A percentile compares a stretch with the other conserved stretches of the same genome.
These are phyloP conservation scores for Solanum raphanifolium DNA, from an alignment of 257 asterid species.

Conservation along the genomic window DNA sequence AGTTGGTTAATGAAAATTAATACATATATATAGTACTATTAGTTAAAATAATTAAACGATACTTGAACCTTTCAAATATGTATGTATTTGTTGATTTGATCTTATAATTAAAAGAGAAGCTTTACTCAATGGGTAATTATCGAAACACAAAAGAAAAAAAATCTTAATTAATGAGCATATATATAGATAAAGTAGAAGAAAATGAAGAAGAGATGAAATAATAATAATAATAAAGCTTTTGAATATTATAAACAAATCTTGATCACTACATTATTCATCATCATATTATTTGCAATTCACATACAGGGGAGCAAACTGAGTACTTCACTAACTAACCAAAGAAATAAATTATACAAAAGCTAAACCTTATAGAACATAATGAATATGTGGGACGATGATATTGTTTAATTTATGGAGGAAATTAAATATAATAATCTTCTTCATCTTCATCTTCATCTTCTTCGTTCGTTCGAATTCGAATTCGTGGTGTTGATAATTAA, in stretches of 20 bases:
- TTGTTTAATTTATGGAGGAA: not conserved
- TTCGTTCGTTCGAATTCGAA: not conserved
- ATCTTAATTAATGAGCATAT: not conserved
- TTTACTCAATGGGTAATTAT: not conserved
- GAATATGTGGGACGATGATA: not conserved
- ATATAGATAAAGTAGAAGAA: not conserved
- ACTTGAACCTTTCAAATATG: not conserved
- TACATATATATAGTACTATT: not conserved
- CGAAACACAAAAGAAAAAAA: not conserved
- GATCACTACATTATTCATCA: slow-evolving; percentile 15
- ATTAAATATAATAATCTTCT: not conserved
- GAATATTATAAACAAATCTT: slow-evolving; percentile 5
- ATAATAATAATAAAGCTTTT: not conserved
- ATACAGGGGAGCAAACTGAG: not conserved
- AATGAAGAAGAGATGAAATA: not conserved
- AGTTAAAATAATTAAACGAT: not conserved
- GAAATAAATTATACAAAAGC: slow-evolving; percentile 8
- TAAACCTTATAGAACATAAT: not conserved
- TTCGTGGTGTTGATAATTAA: not conserved
- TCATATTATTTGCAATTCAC: slow-evolving; percentile 10
- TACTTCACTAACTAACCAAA: not conserved
- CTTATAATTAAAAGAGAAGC: not conserved
- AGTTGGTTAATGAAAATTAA: not conserved
- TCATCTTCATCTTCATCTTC: not conserved
- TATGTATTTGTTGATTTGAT: not conserved